Evolutionary conservation across 2,329 filamentous ascomycete species (phyloP), one percentile per base, ranked within the genome.

Genomic region (Pleoardoris graminearum): DNA sequence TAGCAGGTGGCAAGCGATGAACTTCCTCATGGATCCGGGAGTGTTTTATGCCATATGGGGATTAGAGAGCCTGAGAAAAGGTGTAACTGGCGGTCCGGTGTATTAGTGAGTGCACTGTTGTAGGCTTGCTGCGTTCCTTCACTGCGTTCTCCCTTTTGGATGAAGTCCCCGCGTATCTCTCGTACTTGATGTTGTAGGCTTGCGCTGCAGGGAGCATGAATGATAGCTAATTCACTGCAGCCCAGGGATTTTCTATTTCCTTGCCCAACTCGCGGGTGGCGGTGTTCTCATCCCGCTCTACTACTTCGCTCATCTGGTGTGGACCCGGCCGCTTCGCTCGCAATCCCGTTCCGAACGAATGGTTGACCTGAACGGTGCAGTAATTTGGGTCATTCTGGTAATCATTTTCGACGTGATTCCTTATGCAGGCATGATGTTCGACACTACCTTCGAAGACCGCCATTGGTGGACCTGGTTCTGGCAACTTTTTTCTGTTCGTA

Each of bases 401-500:
- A 17, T 58, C 0, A 12, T 50, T 1, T 52, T 60, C 37, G 27
- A 54, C 35, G 48, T 38, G 11, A 4, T 53, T 6, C 55, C 55
- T 4, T 16, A 48, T 2, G 14, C 30, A 6, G 42, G 23, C 17
- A 50, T 60, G 19, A 52, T 55, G 42, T 33, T 50, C 22, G 42
- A 53, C 7, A 36, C 54, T 3, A 48, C n/a, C 2, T 35, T 54
- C 7, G 48, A 58, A 30, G 27, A 19, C 1, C 44, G 55, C 8
- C 57, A 60, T 39, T 58, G 50, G 30, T 60, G 57, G 57, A 53
- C 53, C 1, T 60, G 57, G 57, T 43, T 53, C 12, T 60, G 57
- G 57, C 57, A 60, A 38, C 46, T 60, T 1, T 60, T 52, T 27
- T 41, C 50, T 4, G 47, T 55, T 5, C 48, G 57, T 7, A 51